phyloP scores from a whole-genome alignment of 768 basidiomycete species.

The Leccinum arenicola region DNA sequence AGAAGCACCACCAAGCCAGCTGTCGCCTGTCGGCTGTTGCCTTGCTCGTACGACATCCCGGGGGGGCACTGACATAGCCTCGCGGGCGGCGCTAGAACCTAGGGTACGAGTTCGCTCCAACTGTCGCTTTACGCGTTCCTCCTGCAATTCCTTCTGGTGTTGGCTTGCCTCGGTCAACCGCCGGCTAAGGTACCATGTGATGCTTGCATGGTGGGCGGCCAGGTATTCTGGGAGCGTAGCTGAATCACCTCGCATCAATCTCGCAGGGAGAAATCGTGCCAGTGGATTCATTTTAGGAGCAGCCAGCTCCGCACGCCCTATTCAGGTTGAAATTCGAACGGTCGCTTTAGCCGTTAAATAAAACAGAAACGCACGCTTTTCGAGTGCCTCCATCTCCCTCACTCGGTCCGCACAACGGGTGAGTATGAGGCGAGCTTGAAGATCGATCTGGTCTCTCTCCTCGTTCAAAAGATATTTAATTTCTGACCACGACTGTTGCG shows the following conservation, averaged over 20 bases:
- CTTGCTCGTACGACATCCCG: conserved; percentile 25
- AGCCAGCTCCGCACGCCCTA: conserved; percentile 67
- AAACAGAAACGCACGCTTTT: conserved; percentile 66
- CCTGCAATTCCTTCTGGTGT: conserved; percentile 84
- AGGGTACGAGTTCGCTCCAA: conserved; percentile 80
- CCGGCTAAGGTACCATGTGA: conserved; percentile 88
- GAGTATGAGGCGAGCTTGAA: conserved; percentile 84
- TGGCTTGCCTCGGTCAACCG: conserved; percentile 79
- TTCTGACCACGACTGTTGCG: conserved; percentile 56
- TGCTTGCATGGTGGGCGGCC: conserved; percentile 89
- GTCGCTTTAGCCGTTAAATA: conserved; percentile 14
- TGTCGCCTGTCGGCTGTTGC: conserved; percentile 32
- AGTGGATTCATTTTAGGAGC: conserved; percentile 65
- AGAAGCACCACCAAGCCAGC: conserved; percentile 62
- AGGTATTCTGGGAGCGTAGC: conserved; percentile 53
- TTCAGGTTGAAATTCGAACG: conserved; percentile 16
- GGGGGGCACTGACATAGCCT: conserved; percentile 47
- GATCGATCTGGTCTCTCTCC: conserved; percentile 94
- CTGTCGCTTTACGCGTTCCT: conserved; percentile 87
- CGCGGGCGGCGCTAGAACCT: conserved; percentile 74
- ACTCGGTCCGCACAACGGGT: conserved; percentile 84
- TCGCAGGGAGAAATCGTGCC: conserved; percentile 66
- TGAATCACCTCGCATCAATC: conserved; percentile 61
- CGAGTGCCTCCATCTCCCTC: conserved; percentile 81
- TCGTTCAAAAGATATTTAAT: conserved; percentile 78